phyloP scores from a whole-genome alignment of 306 rosid genomes.

The Alnus glutinosa region DNA sequence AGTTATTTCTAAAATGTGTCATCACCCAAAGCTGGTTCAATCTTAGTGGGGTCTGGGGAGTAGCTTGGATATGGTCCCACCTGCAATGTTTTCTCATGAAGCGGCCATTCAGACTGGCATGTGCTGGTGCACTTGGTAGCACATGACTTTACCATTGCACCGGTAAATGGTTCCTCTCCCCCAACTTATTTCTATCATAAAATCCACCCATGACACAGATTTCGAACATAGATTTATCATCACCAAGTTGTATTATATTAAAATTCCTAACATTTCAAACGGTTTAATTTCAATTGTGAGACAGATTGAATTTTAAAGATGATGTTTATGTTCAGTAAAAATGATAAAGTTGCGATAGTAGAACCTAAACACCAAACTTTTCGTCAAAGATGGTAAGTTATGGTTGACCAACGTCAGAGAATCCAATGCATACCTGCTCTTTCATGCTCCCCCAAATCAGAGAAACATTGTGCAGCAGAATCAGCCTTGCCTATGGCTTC shows the following conservation, averaged over 20 bases:
- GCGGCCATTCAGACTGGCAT: neutral
- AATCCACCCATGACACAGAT: neutral
- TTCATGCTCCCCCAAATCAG: conserved; percentile 63
- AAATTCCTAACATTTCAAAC: neutral
- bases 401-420: neutral
- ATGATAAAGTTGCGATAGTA: neutral
- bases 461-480: conserved; percentile 66
- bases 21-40: neutral
- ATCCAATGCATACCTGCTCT: conserved; percentile 56
- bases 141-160: neutral
- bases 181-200: neutral
- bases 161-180: neutral
- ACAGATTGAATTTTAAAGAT: neutral
- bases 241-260: neutral
- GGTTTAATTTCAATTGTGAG: neutral
- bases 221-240: neutral
- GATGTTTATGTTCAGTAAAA: neutral
- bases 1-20: neutral
- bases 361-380: neutral
- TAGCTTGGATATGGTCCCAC: neutral
- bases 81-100: neutral
- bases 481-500: conserved; percentile 63
- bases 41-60: neutral
- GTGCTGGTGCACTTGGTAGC: neutral
- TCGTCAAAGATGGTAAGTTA: neutral